A percentile compares a stretch with the other conserved stretches of the same genome.
These are phyloP conservation scores for Hyparrhenia diplandra DNA, from an alignment of 176 grass and related monocot genomes.

Conservation along the genomic window DNA sequence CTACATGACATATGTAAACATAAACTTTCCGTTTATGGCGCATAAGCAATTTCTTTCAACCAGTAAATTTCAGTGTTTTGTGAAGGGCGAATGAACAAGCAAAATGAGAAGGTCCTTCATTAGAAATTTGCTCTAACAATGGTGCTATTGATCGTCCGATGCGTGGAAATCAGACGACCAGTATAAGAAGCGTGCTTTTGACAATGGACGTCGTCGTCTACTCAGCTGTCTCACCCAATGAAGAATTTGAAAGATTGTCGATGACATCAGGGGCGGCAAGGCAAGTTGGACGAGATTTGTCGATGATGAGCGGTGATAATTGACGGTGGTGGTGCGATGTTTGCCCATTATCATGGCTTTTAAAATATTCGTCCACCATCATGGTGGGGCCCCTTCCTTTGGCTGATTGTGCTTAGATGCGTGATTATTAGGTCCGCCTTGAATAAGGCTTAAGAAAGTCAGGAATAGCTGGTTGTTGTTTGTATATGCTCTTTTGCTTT, in stretches of 20 bases:
- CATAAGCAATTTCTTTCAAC: neutral
- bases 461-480: neutral
- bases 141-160: neutral
- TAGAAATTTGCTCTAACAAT: too few relatives aligned
- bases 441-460: neutral
- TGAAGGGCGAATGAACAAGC: neutral
- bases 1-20: neutral
- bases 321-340: conserved; percentile 32
- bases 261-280: conserved; percentile 24
- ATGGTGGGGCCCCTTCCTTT: neutral
- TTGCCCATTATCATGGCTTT: neutral
- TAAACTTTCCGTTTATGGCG: neutral
- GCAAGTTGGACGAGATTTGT: neutral
- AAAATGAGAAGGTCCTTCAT: neutral
- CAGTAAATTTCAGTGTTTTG: neutral
- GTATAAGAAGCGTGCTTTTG: neutral
- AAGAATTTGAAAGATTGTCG: neutral
- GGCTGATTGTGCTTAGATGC: conserved; percentile 3
- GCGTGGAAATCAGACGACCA: neutral
- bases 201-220: neutral
- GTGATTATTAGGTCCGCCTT: neutral
- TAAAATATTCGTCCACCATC: neutral
- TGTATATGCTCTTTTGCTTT: neutral
- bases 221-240: neutral
- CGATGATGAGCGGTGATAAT: neutral